Conservation (phyloP, 768 basidiomycete genomes). For the Pleurotus giganteus region DNA sequence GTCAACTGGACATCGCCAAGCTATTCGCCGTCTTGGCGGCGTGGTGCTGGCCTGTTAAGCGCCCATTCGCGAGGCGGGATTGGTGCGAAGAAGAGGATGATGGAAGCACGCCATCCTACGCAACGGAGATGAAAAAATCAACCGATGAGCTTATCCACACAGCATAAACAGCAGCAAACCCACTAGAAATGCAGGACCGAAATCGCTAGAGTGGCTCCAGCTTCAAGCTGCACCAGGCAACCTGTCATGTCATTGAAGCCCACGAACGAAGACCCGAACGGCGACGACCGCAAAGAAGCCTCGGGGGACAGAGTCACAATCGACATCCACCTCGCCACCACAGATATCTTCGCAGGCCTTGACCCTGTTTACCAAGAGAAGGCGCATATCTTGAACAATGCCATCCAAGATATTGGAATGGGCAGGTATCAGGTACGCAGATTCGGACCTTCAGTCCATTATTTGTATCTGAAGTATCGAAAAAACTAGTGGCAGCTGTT, state of each 20-base stretch:
- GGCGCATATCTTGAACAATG: slow-evolving; percentile 53
- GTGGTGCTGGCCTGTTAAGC: too few species aligned
- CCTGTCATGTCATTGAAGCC: background rate
- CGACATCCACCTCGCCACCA: background rate
- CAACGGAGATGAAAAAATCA: too few species aligned
- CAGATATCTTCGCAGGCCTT: background rate
- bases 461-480: background rate
- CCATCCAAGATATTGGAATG: slow-evolving; percentile 68
- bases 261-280: background rate
- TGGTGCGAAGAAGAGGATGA: too few species aligned
- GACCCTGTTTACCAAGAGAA: slow-evolving; percentile 63
- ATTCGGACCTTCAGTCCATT: too few species aligned
- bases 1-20: too few species aligned
- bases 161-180: background rate
- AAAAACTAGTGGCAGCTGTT: slow-evolving; percentile 55
- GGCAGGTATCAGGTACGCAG: slow-evolving; percentile 59
- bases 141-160: too few species aligned
- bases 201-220: background rate
- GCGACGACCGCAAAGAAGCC: background rate
- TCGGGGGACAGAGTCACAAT: background rate
- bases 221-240: background rate
- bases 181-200: background rate
- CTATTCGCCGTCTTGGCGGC: too few species aligned
- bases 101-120: background rate
- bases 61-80: too few species aligned